Conservation (phyloP, 441 rosid species). For the Bocquillonia castaneifolia region DNA sequence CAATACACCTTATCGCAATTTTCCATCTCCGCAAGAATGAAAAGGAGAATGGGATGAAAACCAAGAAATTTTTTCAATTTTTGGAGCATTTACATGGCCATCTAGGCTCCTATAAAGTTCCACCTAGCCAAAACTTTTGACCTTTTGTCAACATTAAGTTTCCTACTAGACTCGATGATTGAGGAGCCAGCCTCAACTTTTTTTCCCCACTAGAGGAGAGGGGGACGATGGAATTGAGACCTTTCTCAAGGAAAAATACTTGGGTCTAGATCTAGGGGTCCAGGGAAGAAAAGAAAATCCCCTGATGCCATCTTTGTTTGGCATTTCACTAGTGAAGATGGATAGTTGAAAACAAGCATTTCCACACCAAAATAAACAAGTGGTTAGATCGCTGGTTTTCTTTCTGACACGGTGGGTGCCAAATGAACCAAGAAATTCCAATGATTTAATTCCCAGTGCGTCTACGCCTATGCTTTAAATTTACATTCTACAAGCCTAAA, state of each 20-base stretch:
- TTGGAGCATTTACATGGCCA: neutral
- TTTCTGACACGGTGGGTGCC: neutral
- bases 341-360: neutral
- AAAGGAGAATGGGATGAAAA: neutral
- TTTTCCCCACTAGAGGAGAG: neutral
- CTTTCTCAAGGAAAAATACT: neutral
- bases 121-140: constrained; percentile 1
- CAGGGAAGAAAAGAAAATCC: no score
- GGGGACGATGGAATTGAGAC: neutral
- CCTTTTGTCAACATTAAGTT: constrained; percentile 17
- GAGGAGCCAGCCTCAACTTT: neutral
- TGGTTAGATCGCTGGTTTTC: neutral
- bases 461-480: neutral
- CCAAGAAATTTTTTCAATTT: neutral
- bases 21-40: neutral
- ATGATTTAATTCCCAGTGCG: neutral
- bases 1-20: neutral
- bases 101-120: neutral
- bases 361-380: neutral
- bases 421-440: neutral
- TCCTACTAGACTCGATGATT: neutral
- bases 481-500: neutral
- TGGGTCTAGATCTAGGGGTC: no score
- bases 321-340: neutral
- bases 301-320: neutral